Percentiles rank a stretch among this genome's conserved stretches.
These are phyloP conservation scores for Globisporangium sylvaticum DNA, from an alignment of 352 stramenopile species.

Conservation along the genomic window DNA sequence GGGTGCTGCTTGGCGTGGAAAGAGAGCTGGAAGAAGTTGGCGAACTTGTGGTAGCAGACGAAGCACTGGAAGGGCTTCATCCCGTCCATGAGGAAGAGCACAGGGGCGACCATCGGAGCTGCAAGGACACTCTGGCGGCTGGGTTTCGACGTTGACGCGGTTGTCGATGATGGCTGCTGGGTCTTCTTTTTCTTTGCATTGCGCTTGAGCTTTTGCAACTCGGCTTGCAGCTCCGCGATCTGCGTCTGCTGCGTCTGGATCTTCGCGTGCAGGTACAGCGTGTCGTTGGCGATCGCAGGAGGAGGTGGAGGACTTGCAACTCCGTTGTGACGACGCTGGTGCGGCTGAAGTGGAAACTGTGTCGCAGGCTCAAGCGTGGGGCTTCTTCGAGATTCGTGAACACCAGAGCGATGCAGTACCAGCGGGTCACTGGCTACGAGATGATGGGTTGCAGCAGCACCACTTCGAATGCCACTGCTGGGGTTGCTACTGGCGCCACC, in stretches of 20 bases:
- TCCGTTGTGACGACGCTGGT: neutral
- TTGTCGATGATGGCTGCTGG: neutral
- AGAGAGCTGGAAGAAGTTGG: constrained; percentile 70
- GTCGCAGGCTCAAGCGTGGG: neutral
- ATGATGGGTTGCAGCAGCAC: neutral
- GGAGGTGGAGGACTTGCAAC: neutral
- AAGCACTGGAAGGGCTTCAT: constrained; percentile 65
- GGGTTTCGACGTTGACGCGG: neutral
- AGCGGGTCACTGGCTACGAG: neutral
- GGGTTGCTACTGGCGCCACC: neutral
- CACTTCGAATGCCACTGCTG: neutral
- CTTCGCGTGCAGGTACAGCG: constrained; percentile 25
- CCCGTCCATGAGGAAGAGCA: constrained; percentile 52
- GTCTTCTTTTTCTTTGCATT: constrained; percentile 9
- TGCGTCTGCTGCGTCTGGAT: constrained; percentile 43
- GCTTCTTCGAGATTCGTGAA: neutral
- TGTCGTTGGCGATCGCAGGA: neutral
- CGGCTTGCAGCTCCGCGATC: constrained; percentile 36
- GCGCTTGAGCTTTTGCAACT: constrained; percentile 28
- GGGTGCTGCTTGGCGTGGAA: constrained; percentile 68
- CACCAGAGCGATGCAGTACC: neutral
- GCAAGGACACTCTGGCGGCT: neutral
- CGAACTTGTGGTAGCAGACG: constrained; percentile 48
- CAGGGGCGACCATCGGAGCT: constrained; percentile 37
- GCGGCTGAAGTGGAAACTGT: neutral